A percentile compares a stretch with the other conserved stretches of the same genome.
Conservation (phyloP, 225 moss, liverwort and hornwort genomes). For the Pleurozium schreberi region DNA sequence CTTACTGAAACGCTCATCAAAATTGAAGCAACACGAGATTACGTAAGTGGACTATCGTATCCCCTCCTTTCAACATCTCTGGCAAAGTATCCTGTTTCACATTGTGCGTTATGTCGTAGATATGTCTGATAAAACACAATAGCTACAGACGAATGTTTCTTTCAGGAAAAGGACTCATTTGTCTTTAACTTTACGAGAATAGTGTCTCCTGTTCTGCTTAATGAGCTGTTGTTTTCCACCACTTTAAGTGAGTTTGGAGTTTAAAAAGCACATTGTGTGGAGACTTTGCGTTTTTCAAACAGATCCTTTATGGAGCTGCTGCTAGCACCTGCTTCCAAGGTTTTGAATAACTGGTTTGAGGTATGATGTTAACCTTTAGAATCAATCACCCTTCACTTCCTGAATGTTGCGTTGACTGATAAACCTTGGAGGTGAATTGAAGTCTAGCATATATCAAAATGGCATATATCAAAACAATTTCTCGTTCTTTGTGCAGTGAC, state of each 20-base stretch:
- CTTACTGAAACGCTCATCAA: conserved; percentile 49
- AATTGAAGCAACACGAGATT: conserved; percentile 55
- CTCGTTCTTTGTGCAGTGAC: background rate
- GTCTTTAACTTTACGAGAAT: background rate
- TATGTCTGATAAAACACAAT: background rate
- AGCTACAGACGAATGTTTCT: background rate
- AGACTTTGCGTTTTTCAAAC: background rate
- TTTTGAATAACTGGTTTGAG: conserved; percentile 94
- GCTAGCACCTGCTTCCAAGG: conserved; percentile 89
- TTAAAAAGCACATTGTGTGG: background rate
- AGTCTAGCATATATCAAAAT: background rate
- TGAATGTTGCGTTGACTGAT: background rate
- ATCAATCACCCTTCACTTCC: background rate
- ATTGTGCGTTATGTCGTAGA: background rate
- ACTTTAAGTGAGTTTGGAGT: background rate
- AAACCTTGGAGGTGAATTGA: background rate
- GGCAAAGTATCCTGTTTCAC: background rate
- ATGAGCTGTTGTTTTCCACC: background rate
- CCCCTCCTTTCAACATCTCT: background rate
- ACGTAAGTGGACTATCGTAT: conserved; percentile 23
- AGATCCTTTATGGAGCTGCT: conserved; percentile 84
- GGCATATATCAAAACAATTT: too few species aligned
- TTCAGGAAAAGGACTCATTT: background rate
- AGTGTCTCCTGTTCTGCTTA: background rate
- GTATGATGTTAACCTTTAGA: conserved; percentile 13